phyloP scores from a whole-genome alignment of 192 early-diverging fungal genomes.

The Podochytrium sp. region DNA sequence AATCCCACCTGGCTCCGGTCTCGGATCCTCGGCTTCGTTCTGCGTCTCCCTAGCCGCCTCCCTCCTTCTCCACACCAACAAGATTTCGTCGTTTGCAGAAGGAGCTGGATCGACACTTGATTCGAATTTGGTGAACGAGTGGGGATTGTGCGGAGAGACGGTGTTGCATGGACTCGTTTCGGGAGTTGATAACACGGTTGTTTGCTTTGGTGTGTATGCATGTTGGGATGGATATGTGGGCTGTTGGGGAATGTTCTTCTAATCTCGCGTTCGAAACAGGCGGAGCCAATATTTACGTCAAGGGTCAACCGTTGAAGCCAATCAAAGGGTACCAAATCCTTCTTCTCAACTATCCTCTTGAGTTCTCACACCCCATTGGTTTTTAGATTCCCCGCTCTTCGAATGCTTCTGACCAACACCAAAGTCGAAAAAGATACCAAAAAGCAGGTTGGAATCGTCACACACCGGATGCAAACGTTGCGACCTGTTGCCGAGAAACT shows the following conservation, averaged over 20 bases:
- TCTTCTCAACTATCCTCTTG: background rate
- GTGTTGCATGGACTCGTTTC: slow-evolving; percentile 95
- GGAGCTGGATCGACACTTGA: slow-evolving; percentile 5
- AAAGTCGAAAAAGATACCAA: slow-evolving; percentile 88
- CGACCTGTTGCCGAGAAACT: slow-evolving; percentile 40
- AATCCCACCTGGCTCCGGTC: slow-evolving; percentile 90
- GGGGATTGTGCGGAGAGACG: slow-evolving; percentile 91
- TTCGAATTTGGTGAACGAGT: slow-evolving; percentile 75
- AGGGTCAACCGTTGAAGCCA: slow-evolving; percentile 55
- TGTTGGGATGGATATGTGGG: background rate
- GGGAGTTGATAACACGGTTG: slow-evolving; percentile 92
- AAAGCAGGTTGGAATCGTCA: slow-evolving; percentile 69
- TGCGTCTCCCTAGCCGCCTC: slow-evolving; percentile 79
- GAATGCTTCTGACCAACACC: slow-evolving; percentile 89
- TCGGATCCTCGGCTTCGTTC: slow-evolving; percentile 95
- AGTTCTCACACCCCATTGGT: slow-evolving; percentile 21
- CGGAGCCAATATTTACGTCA: slow-evolving; percentile 74
- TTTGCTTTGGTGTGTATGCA: slow-evolving; percentile 82
- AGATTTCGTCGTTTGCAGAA: slow-evolving; percentile 18
- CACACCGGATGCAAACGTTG: slow-evolving; percentile 53
- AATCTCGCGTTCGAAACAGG: slow-evolving; percentile 41
- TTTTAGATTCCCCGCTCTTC: slow-evolving; percentile 63
- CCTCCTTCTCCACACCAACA: slow-evolving; percentile 56
- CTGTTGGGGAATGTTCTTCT: background rate
- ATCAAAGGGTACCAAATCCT: slow-evolving; percentile 57